Conservation (phyloP, 1,284 basidiomycete genomes). For the Rhodotorula mucilaginosa region DNA sequence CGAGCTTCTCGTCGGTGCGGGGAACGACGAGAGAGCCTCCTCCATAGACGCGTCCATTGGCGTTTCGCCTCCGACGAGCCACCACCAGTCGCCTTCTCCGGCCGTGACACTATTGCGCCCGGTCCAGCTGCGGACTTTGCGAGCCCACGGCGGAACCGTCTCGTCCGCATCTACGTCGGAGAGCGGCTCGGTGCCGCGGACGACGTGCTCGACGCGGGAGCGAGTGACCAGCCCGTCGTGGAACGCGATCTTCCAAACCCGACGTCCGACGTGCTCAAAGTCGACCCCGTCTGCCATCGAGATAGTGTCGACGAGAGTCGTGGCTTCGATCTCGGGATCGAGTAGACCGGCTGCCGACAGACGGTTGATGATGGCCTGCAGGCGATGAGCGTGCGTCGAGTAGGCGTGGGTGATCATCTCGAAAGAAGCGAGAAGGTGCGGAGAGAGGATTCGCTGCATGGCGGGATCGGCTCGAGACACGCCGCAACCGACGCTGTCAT, state of each 20-base stretch:
- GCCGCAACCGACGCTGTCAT: neutral
- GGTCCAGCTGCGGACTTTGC: constrained; percentile 17
- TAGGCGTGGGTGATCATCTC: constrained; percentile 22
- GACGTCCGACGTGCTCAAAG: constrained; percentile 1
- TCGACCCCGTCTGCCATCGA: neutral
- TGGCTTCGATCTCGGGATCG: constrained; percentile 15
- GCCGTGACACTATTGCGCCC: neutral
- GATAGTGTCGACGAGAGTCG: neutral
- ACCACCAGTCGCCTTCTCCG: constrained; percentile 28
- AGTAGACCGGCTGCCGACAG: constrained; percentile 26
- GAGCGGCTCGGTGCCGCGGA: neutral
- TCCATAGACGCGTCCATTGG: neutral
- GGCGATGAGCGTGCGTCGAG: constrained; percentile 23
- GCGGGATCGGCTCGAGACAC: neutral
- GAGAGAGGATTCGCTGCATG: constrained; percentile 20
- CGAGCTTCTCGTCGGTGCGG: neutral
- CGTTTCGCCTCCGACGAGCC: constrained; percentile 10
- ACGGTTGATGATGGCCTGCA: constrained; percentile 25
- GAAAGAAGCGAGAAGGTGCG: constrained; percentile 19
- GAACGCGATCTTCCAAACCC: constrained; percentile 13
- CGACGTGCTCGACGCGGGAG: constrained; percentile 3
- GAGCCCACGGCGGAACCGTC: neutral
- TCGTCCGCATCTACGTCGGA: neutral
- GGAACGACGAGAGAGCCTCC: neutral
- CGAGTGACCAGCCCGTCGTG: constrained; percentile 18